phyloP scores from a whole-genome alignment of 306 rosid genomes.

The Neltuma alba region DNA sequence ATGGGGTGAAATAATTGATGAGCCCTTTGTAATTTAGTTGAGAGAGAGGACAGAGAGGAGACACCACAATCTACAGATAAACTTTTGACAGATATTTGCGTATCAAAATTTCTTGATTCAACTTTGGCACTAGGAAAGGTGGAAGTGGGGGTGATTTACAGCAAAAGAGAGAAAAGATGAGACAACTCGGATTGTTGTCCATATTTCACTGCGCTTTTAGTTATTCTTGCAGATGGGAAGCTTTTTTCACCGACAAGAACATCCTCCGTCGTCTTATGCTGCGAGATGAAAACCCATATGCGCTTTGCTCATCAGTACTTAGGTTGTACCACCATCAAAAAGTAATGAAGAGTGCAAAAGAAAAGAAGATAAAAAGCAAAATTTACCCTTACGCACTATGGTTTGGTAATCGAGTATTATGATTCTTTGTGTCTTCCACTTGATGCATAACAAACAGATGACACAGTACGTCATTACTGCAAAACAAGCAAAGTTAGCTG shows the following conservation, averaged over 20 bases:
- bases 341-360: not conserved
- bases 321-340: slow-evolving; percentile 55
- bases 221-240: not conserved
- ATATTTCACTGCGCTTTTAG: slow-evolving; percentile 24
- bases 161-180: slow-evolving; percentile 20
- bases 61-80: not conserved
- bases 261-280: slow-evolving; percentile 51
- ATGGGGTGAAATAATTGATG: not conserved
- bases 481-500: slow-evolving; percentile 43
- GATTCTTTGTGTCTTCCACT: slow-evolving; percentile 67
- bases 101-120: slow-evolving; percentile 9
- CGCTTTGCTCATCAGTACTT: slow-evolving; percentile 52
- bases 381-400: slow-evolving; percentile 31
- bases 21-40: not conserved
- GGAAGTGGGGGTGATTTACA: slow-evolving; percentile 26
- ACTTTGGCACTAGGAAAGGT: slow-evolving; percentile 6
- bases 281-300: slow-evolving; percentile 33
- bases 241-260: slow-evolving; percentile 51
- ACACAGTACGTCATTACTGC: slow-evolving; percentile 40
- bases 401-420: slow-evolving; percentile 32
- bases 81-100: slow-evolving; percentile 8
- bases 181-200: slow-evolving; percentile 17
- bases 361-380: slow-evolving; percentile 10
- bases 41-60: not conserved
- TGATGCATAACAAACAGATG: slow-evolving; percentile 53